Conservation (phyloP, 345 rosid species). For the Lumnitzera littorea region DNA sequence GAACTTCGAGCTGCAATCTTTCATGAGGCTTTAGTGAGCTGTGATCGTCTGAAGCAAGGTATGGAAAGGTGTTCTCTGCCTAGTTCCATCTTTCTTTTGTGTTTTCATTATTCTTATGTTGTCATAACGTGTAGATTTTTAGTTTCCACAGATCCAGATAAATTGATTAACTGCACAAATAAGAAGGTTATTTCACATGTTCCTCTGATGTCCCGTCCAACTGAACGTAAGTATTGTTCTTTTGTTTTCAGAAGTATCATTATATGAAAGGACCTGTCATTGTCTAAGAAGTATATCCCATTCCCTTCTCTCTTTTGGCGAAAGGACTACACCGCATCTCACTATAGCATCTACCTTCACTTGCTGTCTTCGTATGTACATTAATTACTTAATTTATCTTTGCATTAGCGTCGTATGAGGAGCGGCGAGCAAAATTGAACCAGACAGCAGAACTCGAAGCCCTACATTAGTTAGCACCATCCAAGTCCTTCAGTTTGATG, state of each 20-base stretch:
- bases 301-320: background rate
- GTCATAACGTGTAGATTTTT: background rate
- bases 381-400: background rate
- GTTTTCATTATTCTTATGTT: slow-evolving; percentile 1
- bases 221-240: slow-evolving; percentile 63
- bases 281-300: background rate
- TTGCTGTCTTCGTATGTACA: no score
- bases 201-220: slow-evolving; percentile 66
- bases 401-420: slow-evolving; percentile 69
- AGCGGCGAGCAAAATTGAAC: slow-evolving; percentile 52
- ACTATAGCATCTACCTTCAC: no score
- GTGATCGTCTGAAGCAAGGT: slow-evolving; percentile 43
- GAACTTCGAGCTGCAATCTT: slow-evolving; percentile 67
- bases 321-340: no score
- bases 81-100: background rate
- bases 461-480: background rate
- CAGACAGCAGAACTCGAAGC: slow-evolving; percentile 15
- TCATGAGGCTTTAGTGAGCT: slow-evolving; percentile 57
- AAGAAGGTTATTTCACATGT: slow-evolving; percentile 50
- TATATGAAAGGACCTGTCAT: background rate
- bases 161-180: slow-evolving; percentile 12
- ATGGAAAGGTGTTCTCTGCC: slow-evolving; percentile 7
- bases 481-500: no score
- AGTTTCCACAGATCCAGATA: slow-evolving; percentile 31
- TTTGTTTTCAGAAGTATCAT: background rate